phyloP scores from a whole-genome alignment of 805 yeast species.

The Suhomyces sp. region DNA sequence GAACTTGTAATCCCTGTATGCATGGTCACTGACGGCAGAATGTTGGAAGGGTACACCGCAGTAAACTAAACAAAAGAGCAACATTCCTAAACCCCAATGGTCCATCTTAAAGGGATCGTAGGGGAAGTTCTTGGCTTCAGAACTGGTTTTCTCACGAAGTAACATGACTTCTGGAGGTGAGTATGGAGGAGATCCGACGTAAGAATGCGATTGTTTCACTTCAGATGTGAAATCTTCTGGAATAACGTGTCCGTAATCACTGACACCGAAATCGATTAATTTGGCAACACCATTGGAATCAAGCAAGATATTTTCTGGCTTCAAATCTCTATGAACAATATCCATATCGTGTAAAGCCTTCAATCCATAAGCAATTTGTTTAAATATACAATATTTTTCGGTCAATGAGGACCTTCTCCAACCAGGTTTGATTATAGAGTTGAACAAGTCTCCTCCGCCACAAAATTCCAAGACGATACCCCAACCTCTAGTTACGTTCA shows the following conservation, averaged over 20 bases:
- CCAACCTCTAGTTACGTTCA: slow-evolving; percentile 64
- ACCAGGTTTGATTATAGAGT: slow-evolving; percentile 51
- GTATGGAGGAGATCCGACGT: slow-evolving; percentile 80
- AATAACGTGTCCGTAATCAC: slow-evolving; percentile 58
- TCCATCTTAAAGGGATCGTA: slow-evolving; percentile 71
- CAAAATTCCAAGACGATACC: slow-evolving; percentile 70
- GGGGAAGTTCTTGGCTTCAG: slow-evolving; percentile 38
- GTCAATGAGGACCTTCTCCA: slow-evolving; percentile 53
- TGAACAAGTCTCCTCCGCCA: slow-evolving; percentile 60
- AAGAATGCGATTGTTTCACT: slow-evolving; percentile 40
- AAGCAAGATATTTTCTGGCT: slow-evolving; percentile 71
- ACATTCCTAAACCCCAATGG: slow-evolving; percentile 70
- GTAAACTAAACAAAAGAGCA: slow-evolving; percentile 59
- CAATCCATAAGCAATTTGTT: slow-evolving; percentile 64
- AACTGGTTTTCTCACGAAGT: slow-evolving; percentile 35
- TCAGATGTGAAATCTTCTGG: slow-evolving; percentile 50
- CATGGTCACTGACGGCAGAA: slow-evolving; percentile 48
- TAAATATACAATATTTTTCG: slow-evolving; percentile 66
- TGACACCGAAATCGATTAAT: slow-evolving; percentile 75
- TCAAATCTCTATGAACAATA: slow-evolving; percentile 69
- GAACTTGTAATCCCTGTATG: slow-evolving; percentile 54
- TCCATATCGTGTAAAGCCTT: slow-evolving; percentile 63
- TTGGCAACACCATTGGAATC: slow-evolving; percentile 61
- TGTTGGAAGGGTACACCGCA: slow-evolving; percentile 60
- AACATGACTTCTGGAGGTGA: slow-evolving; percentile 74